phyloP scores from a whole-genome alignment of 2,329 filamentous ascomycete species.

The Penicillium hesseltinei region DNA sequence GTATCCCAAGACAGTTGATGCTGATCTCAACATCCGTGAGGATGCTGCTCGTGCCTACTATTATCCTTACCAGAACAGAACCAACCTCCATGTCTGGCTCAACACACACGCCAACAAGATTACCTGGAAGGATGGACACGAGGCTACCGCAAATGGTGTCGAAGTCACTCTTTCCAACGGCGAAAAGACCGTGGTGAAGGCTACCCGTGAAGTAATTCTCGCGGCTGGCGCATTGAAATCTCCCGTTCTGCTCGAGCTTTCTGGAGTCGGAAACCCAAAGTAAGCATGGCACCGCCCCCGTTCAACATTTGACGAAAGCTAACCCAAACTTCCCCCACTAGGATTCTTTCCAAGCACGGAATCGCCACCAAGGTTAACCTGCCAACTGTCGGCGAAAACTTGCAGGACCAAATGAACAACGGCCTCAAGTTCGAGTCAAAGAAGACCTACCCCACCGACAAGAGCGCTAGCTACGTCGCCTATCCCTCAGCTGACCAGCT shows the following conservation, averaged over 20 bases:
- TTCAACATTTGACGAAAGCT: neutral
- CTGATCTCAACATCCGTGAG: conserved; percentile 38
- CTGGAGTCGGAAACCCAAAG: conserved; percentile 53
- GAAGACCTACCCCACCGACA: conserved; percentile 5
- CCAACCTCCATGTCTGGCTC: conserved; percentile 45
- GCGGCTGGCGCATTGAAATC: conserved; percentile 59
- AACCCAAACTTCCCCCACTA: neutral
- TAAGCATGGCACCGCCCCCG: conserved; percentile 2
- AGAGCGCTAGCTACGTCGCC: conserved; percentile 17
- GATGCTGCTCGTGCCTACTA: conserved; percentile 52
- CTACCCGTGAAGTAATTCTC: conserved; percentile 55
- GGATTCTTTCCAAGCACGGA: conserved; percentile 26
- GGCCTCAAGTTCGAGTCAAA: conserved; percentile 11
- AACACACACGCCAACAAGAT: conserved; percentile 44
- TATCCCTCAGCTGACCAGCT: conserved; percentile 24
- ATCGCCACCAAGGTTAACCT: conserved; percentile 30
- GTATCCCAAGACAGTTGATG: conserved; percentile 45
- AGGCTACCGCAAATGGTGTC: conserved; percentile 28
- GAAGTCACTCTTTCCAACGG: conserved; percentile 29
- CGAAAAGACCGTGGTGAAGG: conserved; percentile 28
- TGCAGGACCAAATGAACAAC: conserved; percentile 47
- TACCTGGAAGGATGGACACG: conserved; percentile 30
- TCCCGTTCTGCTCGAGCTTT: conserved; percentile 58
- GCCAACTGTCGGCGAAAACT: conserved; percentile 49
- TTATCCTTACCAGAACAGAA: conserved; percentile 40